These are phyloP conservation scores for Globisporangium paddicum DNA, from an alignment of 352 stramenopile genomes.

Conservation along the genomic window DNA sequence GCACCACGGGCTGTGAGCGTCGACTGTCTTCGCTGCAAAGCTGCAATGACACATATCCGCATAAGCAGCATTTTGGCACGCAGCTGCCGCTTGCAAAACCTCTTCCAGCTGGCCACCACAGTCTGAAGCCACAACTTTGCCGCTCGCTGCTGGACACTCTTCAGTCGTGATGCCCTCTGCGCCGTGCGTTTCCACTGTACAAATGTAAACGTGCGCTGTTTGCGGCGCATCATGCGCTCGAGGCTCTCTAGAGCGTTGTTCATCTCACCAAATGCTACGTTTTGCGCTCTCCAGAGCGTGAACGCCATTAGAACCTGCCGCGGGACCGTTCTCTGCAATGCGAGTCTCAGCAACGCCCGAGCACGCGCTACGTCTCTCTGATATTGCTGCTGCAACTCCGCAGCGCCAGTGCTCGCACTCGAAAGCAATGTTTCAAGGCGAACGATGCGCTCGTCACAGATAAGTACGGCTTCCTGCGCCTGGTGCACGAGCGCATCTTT, in stretches of 20 bases:
- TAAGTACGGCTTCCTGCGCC: conserved; percentile 1
- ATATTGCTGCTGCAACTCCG: not conserved
- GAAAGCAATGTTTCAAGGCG: not conserved
- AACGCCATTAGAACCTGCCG: conserved; percentile 13
- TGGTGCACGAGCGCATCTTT: not conserved
- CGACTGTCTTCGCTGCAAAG: not conserved
- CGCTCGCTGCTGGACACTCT: conserved; percentile 3
- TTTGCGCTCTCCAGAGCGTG: conserved; percentile 19
- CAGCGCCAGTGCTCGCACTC: not conserved
- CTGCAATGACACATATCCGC: not conserved
- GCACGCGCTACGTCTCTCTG: not conserved
- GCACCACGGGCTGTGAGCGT: conserved; percentile 4
- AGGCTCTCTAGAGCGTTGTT: conserved; percentile 12
- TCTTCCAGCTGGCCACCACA: conserved; percentile 2
- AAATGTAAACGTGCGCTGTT: conserved; percentile 16
- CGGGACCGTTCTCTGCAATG: not conserved
- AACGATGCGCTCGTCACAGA: not conserved
- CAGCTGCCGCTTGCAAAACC: not conserved
- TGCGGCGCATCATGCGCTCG: conserved; percentile 14
- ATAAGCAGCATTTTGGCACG: conserved; percentile 2
- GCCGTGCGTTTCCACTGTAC: conserved; percentile 23
- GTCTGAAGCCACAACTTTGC: not conserved
- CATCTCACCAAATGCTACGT: not conserved
- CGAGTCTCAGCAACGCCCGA: not conserved
- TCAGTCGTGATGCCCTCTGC: not conserved